Evolutionary conservation across 2,329 filamentous ascomycete genomes (phyloP), one percentile per base, ranked within the genome.

Genomic region (Malbranchea cinnamomea): DNA sequence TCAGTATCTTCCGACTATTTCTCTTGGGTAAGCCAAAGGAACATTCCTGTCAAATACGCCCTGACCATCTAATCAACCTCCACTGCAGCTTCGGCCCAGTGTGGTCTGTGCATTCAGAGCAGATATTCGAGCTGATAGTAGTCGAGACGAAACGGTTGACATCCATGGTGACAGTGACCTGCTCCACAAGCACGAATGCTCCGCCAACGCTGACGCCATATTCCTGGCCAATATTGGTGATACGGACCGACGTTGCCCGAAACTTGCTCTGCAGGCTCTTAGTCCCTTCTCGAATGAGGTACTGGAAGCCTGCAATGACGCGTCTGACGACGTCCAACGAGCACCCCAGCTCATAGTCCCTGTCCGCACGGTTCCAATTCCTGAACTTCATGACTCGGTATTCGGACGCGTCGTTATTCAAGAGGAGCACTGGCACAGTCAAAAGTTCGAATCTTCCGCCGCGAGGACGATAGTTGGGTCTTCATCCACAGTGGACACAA

Each of bases 141-240:
- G 58, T 30, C 49, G 54, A 2, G 54, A 57, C 24, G 53, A 53
- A 5, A 24, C 32, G 1, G 42, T 55, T 18, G 49, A 55, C 34
- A 25, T 40, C 4, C 11, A 26, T 11, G 34, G 30, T 12, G 14
- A 26, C 2, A 32, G 37, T 0, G 49, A 56, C 21, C 11, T 37
- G 0, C 7, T n/a, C 0, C 36, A 34, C 3, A 57, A 53, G 34
- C 19, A 31, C 0, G 21, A 19, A 0, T 51, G 48, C 48, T 45
- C 45, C 0, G 4, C 31, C 0, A 14, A 26, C 0, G 33, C 30
- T 2, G 52, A 52, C 5, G 52, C 53, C n/a, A 41, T 56, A 14
- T 52, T 57, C 28, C 42, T 57, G 1, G 41, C 53, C n/a, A 53
- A 53, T 31, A 50, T 57, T 11, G 51, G 44, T 6, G 53, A 57